A percentile compares a stretch with the other conserved stretches of the same genome.
Conservation (phyloP, 2,329 filamentous ascomycete genomes). For the Colletotrichum tamarilloi region DNA sequence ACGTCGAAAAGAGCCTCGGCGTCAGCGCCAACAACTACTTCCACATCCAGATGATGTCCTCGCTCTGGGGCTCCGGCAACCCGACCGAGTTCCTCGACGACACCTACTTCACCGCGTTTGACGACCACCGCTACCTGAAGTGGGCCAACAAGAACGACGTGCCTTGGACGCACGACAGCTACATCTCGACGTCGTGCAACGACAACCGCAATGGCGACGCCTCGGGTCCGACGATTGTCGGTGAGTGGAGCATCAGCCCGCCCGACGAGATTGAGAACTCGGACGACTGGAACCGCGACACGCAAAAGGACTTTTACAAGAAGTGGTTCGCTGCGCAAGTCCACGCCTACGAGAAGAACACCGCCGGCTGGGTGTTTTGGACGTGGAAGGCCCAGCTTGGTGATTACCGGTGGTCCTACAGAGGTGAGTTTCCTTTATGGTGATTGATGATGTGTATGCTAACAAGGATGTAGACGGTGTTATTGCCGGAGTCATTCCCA, state of each 20-base stretch:
- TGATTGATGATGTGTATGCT: background rate
- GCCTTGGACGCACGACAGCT: constrained; percentile 55
- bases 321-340: constrained; percentile 69
- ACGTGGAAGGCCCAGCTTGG: constrained; percentile 62
- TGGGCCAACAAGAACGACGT: constrained; percentile 56
- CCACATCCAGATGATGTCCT: constrained; percentile 63
- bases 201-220: constrained; percentile 54
- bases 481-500: constrained; percentile 30
- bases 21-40: constrained; percentile 55
- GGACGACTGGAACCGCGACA: constrained; percentile 53
- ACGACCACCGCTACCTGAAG: constrained; percentile 70
- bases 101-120: constrained; percentile 60
- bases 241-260: constrained; percentile 68
- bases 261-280: constrained; percentile 59
- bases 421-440: constrained; percentile 7
- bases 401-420: constrained; percentile 45
- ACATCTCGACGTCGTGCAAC: constrained; percentile 62
- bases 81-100: constrained; percentile 57
- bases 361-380: constrained; percentile 70
- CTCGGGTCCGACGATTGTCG: constrained; percentile 60
- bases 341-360: constrained; percentile 62
- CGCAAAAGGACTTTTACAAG: constrained; percentile 62
- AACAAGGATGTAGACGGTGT: constrained; percentile 16
- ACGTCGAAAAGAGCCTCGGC: constrained; percentile 56
- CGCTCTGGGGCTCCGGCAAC: constrained; percentile 66